Conservation (phyloP, 345 rosid genomes). For the Citrus australasica region DNA sequence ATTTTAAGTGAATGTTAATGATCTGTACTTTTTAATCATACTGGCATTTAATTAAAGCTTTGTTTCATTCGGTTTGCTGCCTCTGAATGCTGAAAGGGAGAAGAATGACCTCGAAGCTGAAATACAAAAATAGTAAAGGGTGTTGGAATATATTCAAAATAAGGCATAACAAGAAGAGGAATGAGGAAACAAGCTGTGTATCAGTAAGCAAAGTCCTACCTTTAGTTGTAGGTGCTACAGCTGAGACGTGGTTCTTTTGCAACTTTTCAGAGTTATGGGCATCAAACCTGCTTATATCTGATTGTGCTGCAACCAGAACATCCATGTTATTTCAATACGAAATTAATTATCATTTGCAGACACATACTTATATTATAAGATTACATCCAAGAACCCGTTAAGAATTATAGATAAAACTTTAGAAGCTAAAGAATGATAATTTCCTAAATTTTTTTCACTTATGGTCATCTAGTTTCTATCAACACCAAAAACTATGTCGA, state of each 20-base stretch:
- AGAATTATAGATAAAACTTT: not conserved
- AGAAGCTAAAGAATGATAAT: not conserved
- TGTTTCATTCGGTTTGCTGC: conserved; percentile 52
- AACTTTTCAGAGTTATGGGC: conserved; percentile 29
- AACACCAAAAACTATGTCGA: not conserved
- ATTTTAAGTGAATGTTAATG: not conserved
- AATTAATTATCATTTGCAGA: not conserved
- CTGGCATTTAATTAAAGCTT: conserved; percentile 33
- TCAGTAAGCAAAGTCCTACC: conserved; percentile 25
- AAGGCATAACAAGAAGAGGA: not conserved
- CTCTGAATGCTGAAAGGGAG: conserved; percentile 69
- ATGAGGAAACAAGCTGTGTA: not conserved
- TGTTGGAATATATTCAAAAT: conserved; percentile 2
- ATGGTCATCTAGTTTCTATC: not conserved
- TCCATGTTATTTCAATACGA: not conserved
- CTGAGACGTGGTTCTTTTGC: conserved; percentile 28
- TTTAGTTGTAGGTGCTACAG: conserved; percentile 41
- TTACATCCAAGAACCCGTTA: not conserved
- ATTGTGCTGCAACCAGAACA: conserved; percentile 32
- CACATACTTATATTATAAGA: not conserved
- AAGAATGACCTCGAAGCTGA: conserved; percentile 68
- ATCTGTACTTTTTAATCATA: not conserved
- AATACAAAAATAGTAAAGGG: conserved; percentile 11
- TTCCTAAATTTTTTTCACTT: not conserved
- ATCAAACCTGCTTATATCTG: conserved; percentile 20